Base-by-base conservation (phyloP, 768 basidiomycete genomes). In the Russula foetens region DNA sequence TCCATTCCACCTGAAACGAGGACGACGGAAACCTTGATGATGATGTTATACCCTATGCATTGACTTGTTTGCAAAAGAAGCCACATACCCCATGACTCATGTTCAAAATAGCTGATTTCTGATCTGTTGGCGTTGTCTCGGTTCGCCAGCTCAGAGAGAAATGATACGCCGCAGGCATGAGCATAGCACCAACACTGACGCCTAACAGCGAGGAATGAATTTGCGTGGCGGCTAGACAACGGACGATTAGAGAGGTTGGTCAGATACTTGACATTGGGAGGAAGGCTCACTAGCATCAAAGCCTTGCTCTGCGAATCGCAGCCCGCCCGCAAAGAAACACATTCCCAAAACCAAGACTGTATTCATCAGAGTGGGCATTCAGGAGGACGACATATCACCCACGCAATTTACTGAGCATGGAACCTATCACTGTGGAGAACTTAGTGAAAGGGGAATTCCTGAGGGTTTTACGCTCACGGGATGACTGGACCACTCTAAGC, bases 261-360 rank as follows among this genome's bases (percentile, higher is more conserved):
- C 24, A 14, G 41, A 15, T 21, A 24, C 26, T 15, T 29, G n/a
- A 24, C 26, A 47, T 12, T 9, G 19, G 24, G 12, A 43, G 14
- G 12, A 24, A 3, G 11, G 71, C 84, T 56, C 67, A 90, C 89
- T 84, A 3, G 77, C 70, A 62, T 88, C 84, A 62, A 90, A 90
- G 1, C 81, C 86, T 71, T 92, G 90, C 68, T 92, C 88, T 3
- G 86, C 83, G 65, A 85, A 92, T 15, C 81, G 79, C 63, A 84
- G 67, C 0, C 90, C 90, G 15, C 90, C 90, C 0, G 89, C 90
- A 63, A 92, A 87, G 73, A 92, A 90, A 66, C 88, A 90, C 71
- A 92, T 82, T 19, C 91, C 91, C 12, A 92, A 79, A 19, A 93
- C 90, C 43, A 94, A 81, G 1, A 94, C 89, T 91, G 46, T 23